Conservation (phyloP, 768 basidiomycete species). For the Lyophyllum decastes region DNA sequence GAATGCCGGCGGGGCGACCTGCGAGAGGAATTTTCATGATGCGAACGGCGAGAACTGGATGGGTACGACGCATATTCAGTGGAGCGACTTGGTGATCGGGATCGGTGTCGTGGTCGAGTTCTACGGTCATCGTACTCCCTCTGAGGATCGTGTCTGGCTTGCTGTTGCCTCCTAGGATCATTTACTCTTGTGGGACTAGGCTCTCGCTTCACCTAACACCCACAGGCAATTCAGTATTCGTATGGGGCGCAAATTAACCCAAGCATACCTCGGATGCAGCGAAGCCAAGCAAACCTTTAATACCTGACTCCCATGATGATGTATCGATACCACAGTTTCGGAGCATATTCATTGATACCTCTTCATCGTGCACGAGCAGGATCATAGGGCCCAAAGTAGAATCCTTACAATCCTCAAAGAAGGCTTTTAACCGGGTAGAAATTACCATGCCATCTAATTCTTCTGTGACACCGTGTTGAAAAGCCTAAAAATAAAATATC, state of each 20-base stretch:
- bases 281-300: slow-evolving; percentile 32
- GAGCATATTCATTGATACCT: slow-evolving; percentile 39
- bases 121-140: slow-evolving; percentile 9
- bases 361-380: slow-evolving; percentile 47
- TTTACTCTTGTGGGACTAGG: background rate
- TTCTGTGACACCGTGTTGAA: slow-evolving; percentile 29
- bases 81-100: slow-evolving; percentile 19
- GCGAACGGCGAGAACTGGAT: background rate
- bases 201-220: background rate
- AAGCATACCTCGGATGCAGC: slow-evolving; percentile 5
- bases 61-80: background rate
- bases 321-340: slow-evolving; percentile 41
- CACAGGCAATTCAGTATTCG: background rate
- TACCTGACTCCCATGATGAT: slow-evolving; percentile 40
- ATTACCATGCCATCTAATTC: slow-evolving; percentile 17
- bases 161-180: slow-evolving; percentile 3
- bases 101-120: slow-evolving; percentile 19
- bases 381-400: slow-evolving; percentile 32
- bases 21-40: background rate
- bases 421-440: slow-evolving; percentile 15
- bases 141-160: background rate
- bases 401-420: slow-evolving; percentile 20
- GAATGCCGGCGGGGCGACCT: background rate
- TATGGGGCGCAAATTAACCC: background rate
- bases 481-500: slow-evolving; percentile 20